Evolutionary conservation across 176 grass and related monocot species (phyloP), one percentile per base, ranked within the genome.

Genomic region (Oryza longistaminata): DNA sequence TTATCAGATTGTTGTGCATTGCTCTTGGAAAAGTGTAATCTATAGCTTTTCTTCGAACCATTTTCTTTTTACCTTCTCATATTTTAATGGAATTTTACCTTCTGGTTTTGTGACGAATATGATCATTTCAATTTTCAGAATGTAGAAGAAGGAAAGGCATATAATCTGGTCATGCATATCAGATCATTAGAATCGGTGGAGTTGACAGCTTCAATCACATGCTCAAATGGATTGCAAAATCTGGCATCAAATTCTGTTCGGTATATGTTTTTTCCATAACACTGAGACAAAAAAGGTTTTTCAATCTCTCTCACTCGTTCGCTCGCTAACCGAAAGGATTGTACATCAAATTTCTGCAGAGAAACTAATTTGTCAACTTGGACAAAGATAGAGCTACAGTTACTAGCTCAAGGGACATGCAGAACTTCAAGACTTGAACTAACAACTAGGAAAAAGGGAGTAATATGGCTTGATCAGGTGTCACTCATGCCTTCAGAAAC

Each of bases 61-160:
- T 53, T 53, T 15, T 17, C 50, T 0, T 52, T 6, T 40, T 24
- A 24, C 16, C 50, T 17, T 53, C 50, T 19, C 0, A 40, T 40
- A 39, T 40, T 40, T 40, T 8, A 2, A 8, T 40, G 39, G 0
- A 7, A 39, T 39, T 39, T 37, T 37, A 37, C 35, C 35, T 37
- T 37, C 35, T 37, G 3, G 3, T 37, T 37, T 37, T 37, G 35
- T 5, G 35, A 37, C 69, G 9, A 69, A 14, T 76, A 15, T 53
- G 50, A 5, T 75, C 75, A 22, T 77, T 69, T 90, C 7, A 64
- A 74, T 25, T 73, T 89, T 24, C 83, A 98, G 91, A 98, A 95
- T 75, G 88, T 98, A 83, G 93, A 98, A 88, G 76, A 93, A 72
- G 86, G 87, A 64, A 93, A 93, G 75, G 49, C 77, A 11, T 98